Evolutionary conservation across 2,329 filamentous ascomycete species (phyloP), one percentile per base, ranked within the genome.

Genomic region (Didymella exigua): DNA sequence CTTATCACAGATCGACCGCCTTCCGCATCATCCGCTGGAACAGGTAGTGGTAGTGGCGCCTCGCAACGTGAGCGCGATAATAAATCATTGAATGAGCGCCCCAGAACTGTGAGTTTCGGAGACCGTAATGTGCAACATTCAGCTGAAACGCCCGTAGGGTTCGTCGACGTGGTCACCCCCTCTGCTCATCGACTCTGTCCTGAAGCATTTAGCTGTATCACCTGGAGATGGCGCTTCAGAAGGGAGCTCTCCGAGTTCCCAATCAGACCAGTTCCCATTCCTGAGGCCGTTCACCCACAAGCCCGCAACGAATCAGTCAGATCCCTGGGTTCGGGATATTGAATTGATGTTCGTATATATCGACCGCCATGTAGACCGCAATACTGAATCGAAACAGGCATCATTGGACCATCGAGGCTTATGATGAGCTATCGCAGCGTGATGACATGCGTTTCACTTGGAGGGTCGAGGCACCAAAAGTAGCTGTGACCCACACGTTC

Each of bases 401-500:
- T 44, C 67, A 73, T 46, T 74, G 70, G 70, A 69, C 67, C 21
- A 62, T 62, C 10, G 65, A 69, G 24, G 64, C 69, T 0, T 66
- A 63, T 27, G 55, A 61, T 18, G 56, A 59, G 5, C 29, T 75
- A 10, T 65, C 70, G 21, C 57, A 62, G 18, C 57, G 63, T 27
- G 58, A 66, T 11, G 67, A 74, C 27, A 64, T 69, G 33, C 59
- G 54, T 37, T 46, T 67, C 3, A 62, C 67, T n/a, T 79, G 75
- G 75, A 66, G 63, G 47, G 52, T 71, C 9, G 59, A 64, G 2
- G 67, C 73, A 14, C 74, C 76, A 1, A 66, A 70, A 37, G 60
- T 75, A 40, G 76, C 75, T 24, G 61, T 71, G 7, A 48, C 56
- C 2, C 65, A 76, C 34, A 58, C 60, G 0, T 79, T 76, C 34